Evolutionary conservation across 257 asterid species (phyloP).

Genomic region (Vinca minor): DNA sequence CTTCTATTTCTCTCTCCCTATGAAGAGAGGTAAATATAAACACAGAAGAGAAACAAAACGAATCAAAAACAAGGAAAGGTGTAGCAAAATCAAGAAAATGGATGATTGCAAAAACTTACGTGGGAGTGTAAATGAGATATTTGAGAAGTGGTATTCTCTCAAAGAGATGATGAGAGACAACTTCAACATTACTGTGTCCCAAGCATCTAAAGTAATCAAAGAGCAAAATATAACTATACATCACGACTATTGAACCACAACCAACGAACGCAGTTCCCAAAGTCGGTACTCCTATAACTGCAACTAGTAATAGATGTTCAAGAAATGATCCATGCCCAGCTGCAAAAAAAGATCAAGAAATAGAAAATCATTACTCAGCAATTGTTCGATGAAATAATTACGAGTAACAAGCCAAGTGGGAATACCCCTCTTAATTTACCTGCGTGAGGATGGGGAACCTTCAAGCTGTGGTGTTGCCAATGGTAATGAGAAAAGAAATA

Average conservation of each 20-base stretch:
- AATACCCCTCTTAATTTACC: slow-evolving; percentile 25
- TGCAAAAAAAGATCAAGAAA: slow-evolving; percentile 22
- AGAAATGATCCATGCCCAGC: slow-evolving; percentile 77
- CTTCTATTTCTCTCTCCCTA: background rate
- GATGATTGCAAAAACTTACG: slow-evolving; percentile 42
- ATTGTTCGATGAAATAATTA: background rate
- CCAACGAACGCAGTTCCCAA: slow-evolving; percentile 61
- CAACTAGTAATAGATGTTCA: slow-evolving; percentile 66
- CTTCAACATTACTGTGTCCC: slow-evolving; percentile 74
- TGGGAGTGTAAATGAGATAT: slow-evolving; percentile 58
- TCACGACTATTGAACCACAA: slow-evolving; percentile 56
- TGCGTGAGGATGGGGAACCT: slow-evolving; percentile 66
- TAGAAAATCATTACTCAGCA: slow-evolving; percentile 5
- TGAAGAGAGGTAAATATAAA: too few species aligned
- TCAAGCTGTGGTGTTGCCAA: slow-evolving; percentile 87
- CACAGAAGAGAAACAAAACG: background rate
- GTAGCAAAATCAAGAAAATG: background rate
- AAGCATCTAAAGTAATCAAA: slow-evolving; percentile 83
- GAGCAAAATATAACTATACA: slow-evolving; percentile 52
- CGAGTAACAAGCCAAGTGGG: background rate
- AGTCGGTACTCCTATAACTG: slow-evolving; percentile 57
- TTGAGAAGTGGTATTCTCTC: slow-evolving; percentile 48
- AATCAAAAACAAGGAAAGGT: background rate
- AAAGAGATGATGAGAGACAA: slow-evolving; percentile 46
- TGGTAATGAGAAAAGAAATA: slow-evolving; percentile 52